Evolutionary conservation across 768 basidiomycete species (phyloP).

Genomic region (Russula lepida): DNA sequence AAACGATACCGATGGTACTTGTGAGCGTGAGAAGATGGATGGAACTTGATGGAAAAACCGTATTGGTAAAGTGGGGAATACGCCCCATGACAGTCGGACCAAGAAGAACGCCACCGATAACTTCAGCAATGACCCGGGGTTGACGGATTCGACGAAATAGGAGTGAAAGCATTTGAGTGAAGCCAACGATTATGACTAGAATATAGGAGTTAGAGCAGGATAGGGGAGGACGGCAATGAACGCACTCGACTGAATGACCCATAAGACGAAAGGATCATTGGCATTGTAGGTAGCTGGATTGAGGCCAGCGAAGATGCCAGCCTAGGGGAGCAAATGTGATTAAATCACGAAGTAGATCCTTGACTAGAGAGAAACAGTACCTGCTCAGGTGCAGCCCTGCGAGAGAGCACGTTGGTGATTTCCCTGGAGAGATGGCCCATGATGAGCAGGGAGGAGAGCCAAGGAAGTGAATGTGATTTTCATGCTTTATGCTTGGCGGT

Average conservation of each 20-base stretch:
- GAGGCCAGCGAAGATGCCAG: slow-evolving; percentile 67
- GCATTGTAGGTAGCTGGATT: slow-evolving; percentile 59
- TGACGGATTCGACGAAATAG: slow-evolving; percentile 64
- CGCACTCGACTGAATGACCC: slow-evolving; percentile 69
- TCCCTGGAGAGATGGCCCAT: slow-evolving; percentile 46
- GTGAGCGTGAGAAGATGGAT: slow-evolving; percentile 60
- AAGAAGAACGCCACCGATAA: slow-evolving; percentile 82
- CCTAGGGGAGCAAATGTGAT: slow-evolving; percentile 33
- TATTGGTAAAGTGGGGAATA: slow-evolving; percentile 57
- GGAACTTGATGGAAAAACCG: slow-evolving; percentile 33
- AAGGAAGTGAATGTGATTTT: too few species aligned
- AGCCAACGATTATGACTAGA: slow-evolving; percentile 68
- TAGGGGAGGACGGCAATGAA: slow-evolving; percentile 4
- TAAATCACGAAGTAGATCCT: not conserved
- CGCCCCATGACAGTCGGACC: slow-evolving; percentile 66
- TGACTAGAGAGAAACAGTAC: slow-evolving; percentile 5
- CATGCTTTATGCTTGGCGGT: too few species aligned
- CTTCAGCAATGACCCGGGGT: slow-evolving; percentile 90
- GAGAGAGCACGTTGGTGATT: slow-evolving; percentile 29
- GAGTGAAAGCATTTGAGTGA: slow-evolving; percentile 67
- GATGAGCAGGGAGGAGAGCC: not conserved
- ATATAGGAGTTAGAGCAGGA: not conserved
- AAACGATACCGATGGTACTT: slow-evolving; percentile 63
- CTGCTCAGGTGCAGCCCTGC: slow-evolving; percentile 33
- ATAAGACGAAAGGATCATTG: slow-evolving; percentile 62